phyloP scores from a whole-genome alignment of 805 yeast genomes.

The Candida golubevii region DNA sequence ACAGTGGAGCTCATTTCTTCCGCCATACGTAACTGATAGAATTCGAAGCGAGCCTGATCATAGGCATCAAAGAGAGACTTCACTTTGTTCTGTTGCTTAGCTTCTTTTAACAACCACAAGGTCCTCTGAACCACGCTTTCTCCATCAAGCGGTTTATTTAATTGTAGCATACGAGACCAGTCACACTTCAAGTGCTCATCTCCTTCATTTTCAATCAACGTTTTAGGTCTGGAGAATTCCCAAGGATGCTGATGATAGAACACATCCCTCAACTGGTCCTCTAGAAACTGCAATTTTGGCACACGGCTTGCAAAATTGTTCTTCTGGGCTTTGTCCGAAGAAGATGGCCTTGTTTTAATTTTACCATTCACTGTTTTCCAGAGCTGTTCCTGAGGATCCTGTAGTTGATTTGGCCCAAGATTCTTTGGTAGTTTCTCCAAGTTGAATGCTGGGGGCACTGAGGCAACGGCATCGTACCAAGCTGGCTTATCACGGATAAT shows the following conservation, averaged over 20 bases:
- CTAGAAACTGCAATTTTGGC: slow-evolving; percentile 53
- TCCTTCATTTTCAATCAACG: slow-evolving; percentile 71
- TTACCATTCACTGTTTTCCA: slow-evolving; percentile 17
- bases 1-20: slow-evolving; percentile 73
- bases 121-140: slow-evolving; percentile 55
- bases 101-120: slow-evolving; percentile 29
- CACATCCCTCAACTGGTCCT: slow-evolving; percentile 76
- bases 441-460: slow-evolving; percentile 73
- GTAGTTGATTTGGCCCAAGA: slow-evolving; percentile 23
- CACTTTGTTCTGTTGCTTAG: slow-evolving; percentile 17
- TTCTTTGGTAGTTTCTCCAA: slow-evolving; percentile 45
- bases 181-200: slow-evolving; percentile 53
- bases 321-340: slow-evolving; percentile 33
- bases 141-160: slow-evolving; percentile 75
- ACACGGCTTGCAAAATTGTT: slow-evolving; percentile 43
- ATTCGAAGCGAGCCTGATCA: slow-evolving; percentile 82
- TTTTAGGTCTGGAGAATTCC: slow-evolving; percentile 91
- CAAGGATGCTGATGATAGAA: slow-evolving; percentile 96
- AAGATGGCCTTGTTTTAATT: slow-evolving; percentile 46
- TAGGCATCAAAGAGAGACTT: slow-evolving; percentile 59
- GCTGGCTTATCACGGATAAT: slow-evolving; percentile 70
- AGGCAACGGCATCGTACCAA: slow-evolving; percentile 84
- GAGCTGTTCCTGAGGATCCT: slow-evolving; percentile 26
- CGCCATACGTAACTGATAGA: slow-evolving; percentile 78
- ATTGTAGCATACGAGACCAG: slow-evolving; percentile 78